These are phyloP conservation scores for Globisporangium abappressorium DNA, from an alignment of 352 stramenopile species.

Conservation along the genomic window DNA sequence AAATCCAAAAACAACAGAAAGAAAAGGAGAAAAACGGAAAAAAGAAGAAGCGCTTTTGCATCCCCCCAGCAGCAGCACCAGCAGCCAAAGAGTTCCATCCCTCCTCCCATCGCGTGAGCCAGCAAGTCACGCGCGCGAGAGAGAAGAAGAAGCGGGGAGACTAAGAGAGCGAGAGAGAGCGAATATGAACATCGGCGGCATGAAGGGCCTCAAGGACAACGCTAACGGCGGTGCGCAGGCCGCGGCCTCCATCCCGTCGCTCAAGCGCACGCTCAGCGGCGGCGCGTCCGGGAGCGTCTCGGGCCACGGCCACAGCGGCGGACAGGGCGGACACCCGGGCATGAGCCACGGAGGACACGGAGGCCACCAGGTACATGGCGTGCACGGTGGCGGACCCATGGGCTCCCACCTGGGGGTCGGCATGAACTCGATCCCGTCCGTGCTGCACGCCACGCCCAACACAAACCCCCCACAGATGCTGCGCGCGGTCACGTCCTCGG, in stretches of 20 bases:
- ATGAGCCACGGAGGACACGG: slow-evolving; percentile 29
- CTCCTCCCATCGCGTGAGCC: not conserved
- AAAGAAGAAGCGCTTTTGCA: slow-evolving; percentile 10
- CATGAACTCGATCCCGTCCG: slow-evolving; percentile 78
- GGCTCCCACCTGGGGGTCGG: slow-evolving; percentile 49
- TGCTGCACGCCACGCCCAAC: slow-evolving; percentile 62
- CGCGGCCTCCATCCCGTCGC: slow-evolving; percentile 68
- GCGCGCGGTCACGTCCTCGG: slow-evolving; percentile 77
- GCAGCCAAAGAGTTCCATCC: not conserved
- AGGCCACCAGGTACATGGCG: not conserved
- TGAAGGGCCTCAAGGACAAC: slow-evolving; percentile 72
- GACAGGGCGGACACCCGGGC: slow-evolving; percentile 8
- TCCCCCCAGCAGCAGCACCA: slow-evolving; percentile 3
- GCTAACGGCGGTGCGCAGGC: slow-evolving; percentile 37
- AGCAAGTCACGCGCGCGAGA: not conserved
- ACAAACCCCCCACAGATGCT: slow-evolving; percentile 83
- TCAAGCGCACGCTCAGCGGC: slow-evolving; percentile 84
- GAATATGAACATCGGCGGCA: slow-evolving; percentile 68
- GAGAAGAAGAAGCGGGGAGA: not conserved
- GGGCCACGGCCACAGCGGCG: slow-evolving; percentile 20
- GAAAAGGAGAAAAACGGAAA: slow-evolving; percentile 1
- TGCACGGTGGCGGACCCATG: slow-evolving; percentile 4
- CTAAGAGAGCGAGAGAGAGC: not conserved
- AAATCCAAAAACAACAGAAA: not conserved
- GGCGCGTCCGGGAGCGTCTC: slow-evolving; percentile 33